Evolutionary conservation across 257 asterid species (phyloP).

Genomic region (Solanum etuberosum): DNA sequence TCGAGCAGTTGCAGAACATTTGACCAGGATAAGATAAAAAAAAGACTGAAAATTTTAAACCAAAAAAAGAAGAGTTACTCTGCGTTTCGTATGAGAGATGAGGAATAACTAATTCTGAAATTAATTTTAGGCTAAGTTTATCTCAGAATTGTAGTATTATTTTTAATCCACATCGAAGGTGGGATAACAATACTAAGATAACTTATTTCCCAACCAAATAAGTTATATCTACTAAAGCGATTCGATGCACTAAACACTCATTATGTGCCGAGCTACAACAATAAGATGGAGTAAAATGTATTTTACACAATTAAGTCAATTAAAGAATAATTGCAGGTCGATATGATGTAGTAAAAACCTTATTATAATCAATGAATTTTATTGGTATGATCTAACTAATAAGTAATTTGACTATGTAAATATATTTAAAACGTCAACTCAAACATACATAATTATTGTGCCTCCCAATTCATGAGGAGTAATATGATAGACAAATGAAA

Average conservation of each 20-base stretch:
- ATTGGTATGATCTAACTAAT: too few relatives aligned
- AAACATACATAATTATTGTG: background rate
- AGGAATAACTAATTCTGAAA: too few relatives aligned
- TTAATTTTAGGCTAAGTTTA: too few relatives aligned
- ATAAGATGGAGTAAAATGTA: background rate
- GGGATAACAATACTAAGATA: background rate
- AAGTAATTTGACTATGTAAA: background rate
- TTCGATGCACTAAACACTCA: too few relatives aligned
- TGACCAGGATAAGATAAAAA: background rate
- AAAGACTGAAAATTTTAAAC: background rate
- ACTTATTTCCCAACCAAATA: background rate
- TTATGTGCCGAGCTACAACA: too few relatives aligned
- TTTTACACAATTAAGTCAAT: background rate
- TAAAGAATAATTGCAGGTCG: background rate
- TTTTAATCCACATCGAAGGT: too few relatives aligned
- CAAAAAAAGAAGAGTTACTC: too few relatives aligned
- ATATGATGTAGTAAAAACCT: background rate
- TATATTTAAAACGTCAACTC: background rate
- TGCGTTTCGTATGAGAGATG: background rate
- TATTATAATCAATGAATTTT: background rate
- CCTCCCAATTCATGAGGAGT: background rate
- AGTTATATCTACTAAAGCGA: too few relatives aligned
- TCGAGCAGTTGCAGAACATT: constrained; percentile 11
- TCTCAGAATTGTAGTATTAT: accelerated
- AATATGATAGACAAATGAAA: background rate